These are phyloP conservation scores for Lactarius deliciosus DNA, from an alignment of 768 basidiomycete species.

Conservation along the genomic window DNA sequence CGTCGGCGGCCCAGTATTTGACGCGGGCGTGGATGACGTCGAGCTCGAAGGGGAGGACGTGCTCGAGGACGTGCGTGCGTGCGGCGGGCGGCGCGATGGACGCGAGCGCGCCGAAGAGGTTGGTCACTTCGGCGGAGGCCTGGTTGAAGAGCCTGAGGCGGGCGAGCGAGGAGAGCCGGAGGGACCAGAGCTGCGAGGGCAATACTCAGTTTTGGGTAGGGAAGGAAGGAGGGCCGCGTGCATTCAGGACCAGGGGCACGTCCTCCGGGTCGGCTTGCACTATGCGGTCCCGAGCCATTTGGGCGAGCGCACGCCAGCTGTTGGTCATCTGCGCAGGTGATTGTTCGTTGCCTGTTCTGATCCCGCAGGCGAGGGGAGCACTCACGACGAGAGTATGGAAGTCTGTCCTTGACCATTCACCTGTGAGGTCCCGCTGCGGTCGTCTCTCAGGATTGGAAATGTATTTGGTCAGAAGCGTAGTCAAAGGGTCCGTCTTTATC, in stretches of 20 bases:
- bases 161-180: slow-evolving; percentile 74
- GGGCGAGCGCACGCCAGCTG: slow-evolving; percentile 82
- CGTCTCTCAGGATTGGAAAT: slow-evolving; percentile 73
- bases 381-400: slow-evolving; percentile 80
- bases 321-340: slow-evolving; percentile 67
- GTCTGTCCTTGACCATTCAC: slow-evolving; percentile 71
- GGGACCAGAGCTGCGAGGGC: slow-evolving; percentile 72
- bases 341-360: slow-evolving; percentile 5
- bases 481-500: slow-evolving; percentile 76
- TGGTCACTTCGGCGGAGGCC: slow-evolving; percentile 79
- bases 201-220: background rate
- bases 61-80: slow-evolving; percentile 59
- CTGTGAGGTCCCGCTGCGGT: slow-evolving; percentile 68
- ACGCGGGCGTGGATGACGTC: slow-evolving; percentile 70
- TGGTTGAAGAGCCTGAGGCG: slow-evolving; percentile 85
- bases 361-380: slow-evolving; percentile 27
- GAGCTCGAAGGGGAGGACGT: slow-evolving; percentile 55
- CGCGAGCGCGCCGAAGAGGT: slow-evolving; percentile 71
- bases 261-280: slow-evolving; percentile 71
- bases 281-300: slow-evolving; percentile 78
- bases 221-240: slow-evolving; percentile 39
- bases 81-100: slow-evolving; percentile 52
- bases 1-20: slow-evolving; percentile 80
- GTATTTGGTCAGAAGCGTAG: slow-evolving; percentile 80
- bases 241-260: slow-evolving; percentile 60